Conservation (phyloP, 2,329 filamentous ascomycete genomes). For the Fusarium humuli region DNA sequence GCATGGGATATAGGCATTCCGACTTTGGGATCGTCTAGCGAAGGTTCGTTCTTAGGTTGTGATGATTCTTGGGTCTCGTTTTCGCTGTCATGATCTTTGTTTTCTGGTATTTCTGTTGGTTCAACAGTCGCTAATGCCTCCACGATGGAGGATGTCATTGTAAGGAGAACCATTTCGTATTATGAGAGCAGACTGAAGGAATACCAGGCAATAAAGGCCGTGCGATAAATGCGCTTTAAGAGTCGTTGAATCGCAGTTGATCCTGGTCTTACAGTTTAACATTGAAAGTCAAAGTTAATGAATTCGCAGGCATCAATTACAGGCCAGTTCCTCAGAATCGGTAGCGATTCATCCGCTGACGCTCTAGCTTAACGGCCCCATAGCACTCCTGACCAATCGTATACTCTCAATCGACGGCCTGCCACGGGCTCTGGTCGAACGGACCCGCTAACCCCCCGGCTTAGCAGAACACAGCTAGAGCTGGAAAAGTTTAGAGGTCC, state of each 20-base stretch:
- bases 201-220: not conserved
- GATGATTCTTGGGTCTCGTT: conserved; percentile 18
- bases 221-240: not conserved
- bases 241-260: not conserved
- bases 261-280: not conserved
- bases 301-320: conserved; percentile 18
- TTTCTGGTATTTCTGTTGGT: conserved; percentile 9
- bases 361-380: conserved; percentile 22
- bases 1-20: conserved; percentile 78
- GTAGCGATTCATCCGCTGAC: conserved; percentile 36
- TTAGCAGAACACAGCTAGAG: conserved; percentile 40
- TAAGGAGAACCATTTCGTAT: conserved; percentile 76
- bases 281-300: conserved; percentile 4
- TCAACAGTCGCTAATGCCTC: conserved; percentile 64
- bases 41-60: conserved; percentile 61
- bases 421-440: conserved; percentile 33
- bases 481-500: conserved; percentile 47
- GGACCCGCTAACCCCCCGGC: conserved; percentile 36
- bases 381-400: conserved; percentile 22
- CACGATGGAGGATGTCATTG: conserved; percentile 77
- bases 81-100: conserved; percentile 31
- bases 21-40: conserved; percentile 60
- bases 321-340: conserved; percentile 15
- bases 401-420: not conserved
- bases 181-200: rapidly evolving